These are phyloP conservation scores for Guadua angustifolia DNA, from an alignment of 176 grass and related monocot species.

Conservation along the genomic window DNA sequence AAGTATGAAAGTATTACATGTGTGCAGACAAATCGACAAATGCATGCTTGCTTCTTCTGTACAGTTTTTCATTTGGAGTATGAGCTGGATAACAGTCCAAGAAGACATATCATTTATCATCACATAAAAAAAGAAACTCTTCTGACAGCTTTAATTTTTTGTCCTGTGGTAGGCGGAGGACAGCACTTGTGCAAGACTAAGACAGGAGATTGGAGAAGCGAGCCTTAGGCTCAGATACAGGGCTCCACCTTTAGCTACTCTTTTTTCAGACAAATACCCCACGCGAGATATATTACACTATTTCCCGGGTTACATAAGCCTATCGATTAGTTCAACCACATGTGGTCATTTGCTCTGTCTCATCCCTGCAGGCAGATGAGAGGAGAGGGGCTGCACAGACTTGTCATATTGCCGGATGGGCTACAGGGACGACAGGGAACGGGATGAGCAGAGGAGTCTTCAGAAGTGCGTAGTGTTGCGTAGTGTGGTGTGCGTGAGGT, in stretches of 20 bases:
- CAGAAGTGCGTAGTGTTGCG: no score
- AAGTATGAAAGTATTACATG: neutral
- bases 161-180: conserved; percentile 48
- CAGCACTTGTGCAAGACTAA: conserved; percentile 51
- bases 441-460: no score
- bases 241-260: neutral
- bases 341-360: neutral
- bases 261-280: neutral
- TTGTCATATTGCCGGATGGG: no score
- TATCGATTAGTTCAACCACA: neutral
- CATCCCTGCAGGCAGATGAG: conserved; percentile 70
- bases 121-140: neutral
- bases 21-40: neutral
- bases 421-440: no score
- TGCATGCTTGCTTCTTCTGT: neutral
- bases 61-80: neutral
- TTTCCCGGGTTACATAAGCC: neutral
- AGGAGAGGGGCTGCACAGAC: conserved; percentile 68
- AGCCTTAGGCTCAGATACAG: conserved; percentile 62
- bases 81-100: neutral
- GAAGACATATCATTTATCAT: neutral
- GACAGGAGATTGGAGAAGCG: conserved; percentile 53
- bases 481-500: no score
- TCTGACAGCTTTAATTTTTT: neutral
- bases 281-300: neutral